Percentiles rank a stretch among this genome's conserved stretches.
These are phyloP conservation scores for Talaromyces thailandensis DNA, from an alignment of 495 filamentous ascomycete genomes.

Conservation along the genomic window DNA sequence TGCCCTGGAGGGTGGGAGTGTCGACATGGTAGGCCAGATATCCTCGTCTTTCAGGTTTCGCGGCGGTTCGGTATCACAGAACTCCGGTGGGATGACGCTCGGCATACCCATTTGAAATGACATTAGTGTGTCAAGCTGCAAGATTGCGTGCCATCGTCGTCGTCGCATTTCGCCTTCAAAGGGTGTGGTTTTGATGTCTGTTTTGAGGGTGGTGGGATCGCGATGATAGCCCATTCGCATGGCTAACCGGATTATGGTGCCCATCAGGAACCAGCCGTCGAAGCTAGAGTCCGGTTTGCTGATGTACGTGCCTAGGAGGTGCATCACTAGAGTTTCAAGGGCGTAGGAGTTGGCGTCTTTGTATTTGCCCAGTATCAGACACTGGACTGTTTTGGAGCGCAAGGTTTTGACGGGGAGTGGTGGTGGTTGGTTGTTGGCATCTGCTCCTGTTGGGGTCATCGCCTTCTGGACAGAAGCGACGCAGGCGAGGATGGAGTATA, in stretches of 20 bases:
- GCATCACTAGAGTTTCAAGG: conserved; percentile 41
- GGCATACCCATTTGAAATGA: conserved; percentile 47
- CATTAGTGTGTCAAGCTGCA: conserved; percentile 21
- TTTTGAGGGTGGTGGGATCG: conserved; percentile 18
- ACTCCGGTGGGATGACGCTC: conserved; percentile 35
- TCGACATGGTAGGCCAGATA: conserved; percentile 30
- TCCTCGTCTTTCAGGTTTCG: conserved; percentile 42
- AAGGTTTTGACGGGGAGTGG: neutral
- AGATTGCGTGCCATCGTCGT: conserved; percentile 21
- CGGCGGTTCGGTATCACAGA: conserved; percentile 37
- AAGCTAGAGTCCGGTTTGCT: conserved; percentile 31
- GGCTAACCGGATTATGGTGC: conserved; percentile 39
- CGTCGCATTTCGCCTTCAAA: conserved; percentile 29
- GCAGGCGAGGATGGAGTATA: conserved; percentile 12
- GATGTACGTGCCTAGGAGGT: conserved; percentile 36
- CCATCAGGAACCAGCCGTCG: conserved; percentile 38
- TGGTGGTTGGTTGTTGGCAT: neutral
- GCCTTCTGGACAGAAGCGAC: neutral
- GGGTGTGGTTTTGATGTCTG: conserved; percentile 9
- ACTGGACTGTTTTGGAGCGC: conserved; percentile 21
- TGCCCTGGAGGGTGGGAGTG: conserved; percentile 34
- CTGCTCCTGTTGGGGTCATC: conserved; percentile 3
- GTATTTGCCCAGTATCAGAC: conserved; percentile 35
- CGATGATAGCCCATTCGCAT: conserved; percentile 49
- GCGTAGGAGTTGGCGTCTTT: conserved; percentile 32